A percentile compares a stretch with the other conserved stretches of the same genome.
These are phyloP conservation scores for Ceratopteris richardii DNA, from an alignment of 75 land plant genomes.

Conservation along the genomic window DNA sequence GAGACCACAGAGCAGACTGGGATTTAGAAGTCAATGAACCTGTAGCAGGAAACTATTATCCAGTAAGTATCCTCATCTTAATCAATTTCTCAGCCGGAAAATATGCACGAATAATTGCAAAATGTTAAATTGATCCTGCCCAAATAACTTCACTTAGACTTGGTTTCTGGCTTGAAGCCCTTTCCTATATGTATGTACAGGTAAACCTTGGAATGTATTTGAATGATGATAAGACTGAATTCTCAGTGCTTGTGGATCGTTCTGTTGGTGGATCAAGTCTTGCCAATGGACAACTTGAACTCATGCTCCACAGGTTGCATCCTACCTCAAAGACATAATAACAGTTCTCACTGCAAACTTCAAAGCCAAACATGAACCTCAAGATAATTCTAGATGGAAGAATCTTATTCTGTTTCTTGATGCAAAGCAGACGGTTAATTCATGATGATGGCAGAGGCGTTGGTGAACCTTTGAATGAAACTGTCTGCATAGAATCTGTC, in stretches of 20 bases:
- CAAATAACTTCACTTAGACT: background rate
- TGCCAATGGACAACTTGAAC: slow-evolving; percentile 60
- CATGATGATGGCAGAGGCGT: slow-evolving; percentile 65
- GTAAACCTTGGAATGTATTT: slow-evolving; percentile 69
- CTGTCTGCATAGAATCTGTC: slow-evolving; percentile 27
- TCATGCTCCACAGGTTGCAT: slow-evolving; percentile 68
- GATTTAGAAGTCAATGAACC: slow-evolving; percentile 52
- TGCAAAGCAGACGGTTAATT: slow-evolving; percentile 39
- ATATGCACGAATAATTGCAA: too few species aligned
- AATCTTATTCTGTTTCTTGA: background rate
- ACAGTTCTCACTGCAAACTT: too few species aligned
- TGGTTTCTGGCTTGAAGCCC: background rate
- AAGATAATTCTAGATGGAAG: too few species aligned
- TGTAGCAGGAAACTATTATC: slow-evolving; percentile 77
- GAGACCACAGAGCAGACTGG: slow-evolving; percentile 68
- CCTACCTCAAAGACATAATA: background rate
- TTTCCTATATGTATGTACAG: slow-evolving; percentile 18
- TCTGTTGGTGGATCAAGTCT: slow-evolving; percentile 69
- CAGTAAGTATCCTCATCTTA: slow-evolving; percentile 25
- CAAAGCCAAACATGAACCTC: too few species aligned
- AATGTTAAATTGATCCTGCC: too few species aligned
- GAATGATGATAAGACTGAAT: slow-evolving; percentile 41
- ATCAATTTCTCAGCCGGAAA: slow-evolving; percentile 2
- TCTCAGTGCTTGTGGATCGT: slow-evolving; percentile 73
- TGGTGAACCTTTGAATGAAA: slow-evolving; percentile 63